Percentiles rank a stretch among this genome's conserved stretches.
These are phyloP conservation scores for Melastoma candidum DNA, from an alignment of 441 rosid species.

Conservation along the genomic window DNA sequence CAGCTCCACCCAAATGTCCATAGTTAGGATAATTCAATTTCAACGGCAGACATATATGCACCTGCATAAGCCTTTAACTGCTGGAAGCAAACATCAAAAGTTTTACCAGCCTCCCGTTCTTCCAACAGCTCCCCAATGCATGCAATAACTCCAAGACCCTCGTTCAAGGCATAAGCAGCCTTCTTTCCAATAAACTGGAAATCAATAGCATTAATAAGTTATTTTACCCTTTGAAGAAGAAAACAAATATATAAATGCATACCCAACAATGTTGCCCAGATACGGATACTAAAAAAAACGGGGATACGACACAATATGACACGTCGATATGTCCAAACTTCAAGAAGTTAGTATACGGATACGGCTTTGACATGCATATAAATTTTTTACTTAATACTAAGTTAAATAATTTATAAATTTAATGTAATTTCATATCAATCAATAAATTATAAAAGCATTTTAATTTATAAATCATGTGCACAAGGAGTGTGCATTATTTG, in stretches of 20 bases:
- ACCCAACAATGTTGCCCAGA: no score
- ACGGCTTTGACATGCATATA: no score
- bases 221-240: background rate
- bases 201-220: conserved; percentile 17
- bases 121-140: conserved; percentile 83
- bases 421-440: no score
- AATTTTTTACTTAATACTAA: no score
- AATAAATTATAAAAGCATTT: background rate
- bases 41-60: conserved; percentile 13
- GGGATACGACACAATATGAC: background rate
- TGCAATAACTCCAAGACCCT: conserved; percentile 85
- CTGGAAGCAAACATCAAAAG: conserved; percentile 85
- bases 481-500: no score
- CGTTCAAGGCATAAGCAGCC: conserved; percentile 77
- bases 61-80: conserved; percentile 88
- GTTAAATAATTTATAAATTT: no score
- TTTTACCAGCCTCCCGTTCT: conserved; percentile 91
- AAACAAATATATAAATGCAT: no score
- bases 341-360: no score
- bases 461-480: no score
- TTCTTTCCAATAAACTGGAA: conserved; percentile 91
- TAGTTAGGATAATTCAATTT: background rate
- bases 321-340: no score
- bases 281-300: no score
- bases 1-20: background rate